Conservation (phyloP, 169 alveolate genomes). For the Cryptosporidium muris region DNA sequence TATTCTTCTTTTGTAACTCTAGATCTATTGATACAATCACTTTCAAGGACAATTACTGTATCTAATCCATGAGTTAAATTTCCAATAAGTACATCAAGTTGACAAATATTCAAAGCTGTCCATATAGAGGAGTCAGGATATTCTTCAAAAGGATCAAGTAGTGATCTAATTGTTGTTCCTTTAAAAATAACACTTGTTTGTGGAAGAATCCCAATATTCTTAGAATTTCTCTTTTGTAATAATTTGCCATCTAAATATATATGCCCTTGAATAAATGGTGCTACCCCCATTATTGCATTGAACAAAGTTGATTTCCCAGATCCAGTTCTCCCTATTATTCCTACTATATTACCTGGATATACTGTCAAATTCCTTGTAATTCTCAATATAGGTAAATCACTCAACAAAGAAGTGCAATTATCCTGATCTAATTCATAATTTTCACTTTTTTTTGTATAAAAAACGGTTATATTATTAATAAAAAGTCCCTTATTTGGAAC, state of each 20-base stretch:
- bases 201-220: constrained; percentile 40
- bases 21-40: background rate
- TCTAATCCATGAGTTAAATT: constrained; percentile 7
- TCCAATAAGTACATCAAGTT: background rate
- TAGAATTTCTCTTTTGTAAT: background rate
- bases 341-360: constrained; percentile 78
- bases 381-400: constrained; percentile 3
- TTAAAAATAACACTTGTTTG: constrained; percentile 14
- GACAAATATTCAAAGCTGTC: background rate
- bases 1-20: background rate
- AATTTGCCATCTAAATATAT: background rate
- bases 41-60: background rate
- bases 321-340: constrained; percentile 90
- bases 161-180: constrained; percentile 35
- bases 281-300: constrained; percentile 81
- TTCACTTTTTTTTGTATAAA: background rate
- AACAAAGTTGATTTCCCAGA: constrained; percentile 87
- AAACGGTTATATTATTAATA: constrained; percentile 10
- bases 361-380: constrained; percentile 6
- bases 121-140: background rate
- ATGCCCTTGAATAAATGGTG: constrained; percentile 1
- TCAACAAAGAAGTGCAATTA: background rate
- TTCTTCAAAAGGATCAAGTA: constrained; percentile 47
- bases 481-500: constrained; percentile 4
- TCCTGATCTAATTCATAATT: background rate